A percentile compares a stretch with the other conserved stretches of the same genome.
These are phyloP conservation scores for Salvia rosmarinus DNA, from an alignment of 257 asterid species.

Conservation along the genomic window DNA sequence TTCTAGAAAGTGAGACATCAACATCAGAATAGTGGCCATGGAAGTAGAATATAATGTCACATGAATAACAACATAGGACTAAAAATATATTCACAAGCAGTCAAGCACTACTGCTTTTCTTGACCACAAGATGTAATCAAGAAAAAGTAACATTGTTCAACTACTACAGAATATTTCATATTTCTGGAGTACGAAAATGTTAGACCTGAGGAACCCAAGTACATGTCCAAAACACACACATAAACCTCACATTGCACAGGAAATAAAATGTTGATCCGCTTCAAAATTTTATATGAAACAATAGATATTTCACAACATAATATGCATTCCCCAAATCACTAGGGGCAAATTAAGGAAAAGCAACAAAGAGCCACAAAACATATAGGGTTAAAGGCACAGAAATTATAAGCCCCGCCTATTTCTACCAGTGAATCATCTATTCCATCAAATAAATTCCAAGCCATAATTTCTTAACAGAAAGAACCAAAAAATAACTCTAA, in stretches of 20 bases:
- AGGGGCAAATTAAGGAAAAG: background rate
- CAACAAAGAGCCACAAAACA: background rate
- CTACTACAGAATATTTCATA: too few species aligned
- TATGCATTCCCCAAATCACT: background rate
- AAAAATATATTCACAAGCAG: too few species aligned
- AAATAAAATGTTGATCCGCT: background rate
- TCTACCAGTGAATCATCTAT: background rate
- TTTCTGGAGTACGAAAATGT: too few species aligned
- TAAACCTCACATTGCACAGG: background rate
- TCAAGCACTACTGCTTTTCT: too few species aligned
- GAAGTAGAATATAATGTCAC: too few species aligned
- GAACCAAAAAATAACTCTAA: background rate
- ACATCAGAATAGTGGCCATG: too few species aligned
- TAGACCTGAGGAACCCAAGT: background rate
- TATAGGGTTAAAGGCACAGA: background rate
- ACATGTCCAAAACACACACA: background rate
- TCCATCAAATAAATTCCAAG: background rate
- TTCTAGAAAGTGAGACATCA: background rate
- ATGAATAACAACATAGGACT: too few species aligned
- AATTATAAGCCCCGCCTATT: background rate
- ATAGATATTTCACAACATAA: background rate
- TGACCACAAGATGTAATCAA: too few species aligned
- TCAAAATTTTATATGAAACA: background rate
- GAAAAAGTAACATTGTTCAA: too few species aligned
- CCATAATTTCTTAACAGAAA: background rate